Evolutionary conservation across 2,329 filamentous ascomycete genomes (phyloP), one percentile per base, ranked within the genome.

Genomic region (Escovopsis sp.): DNA sequence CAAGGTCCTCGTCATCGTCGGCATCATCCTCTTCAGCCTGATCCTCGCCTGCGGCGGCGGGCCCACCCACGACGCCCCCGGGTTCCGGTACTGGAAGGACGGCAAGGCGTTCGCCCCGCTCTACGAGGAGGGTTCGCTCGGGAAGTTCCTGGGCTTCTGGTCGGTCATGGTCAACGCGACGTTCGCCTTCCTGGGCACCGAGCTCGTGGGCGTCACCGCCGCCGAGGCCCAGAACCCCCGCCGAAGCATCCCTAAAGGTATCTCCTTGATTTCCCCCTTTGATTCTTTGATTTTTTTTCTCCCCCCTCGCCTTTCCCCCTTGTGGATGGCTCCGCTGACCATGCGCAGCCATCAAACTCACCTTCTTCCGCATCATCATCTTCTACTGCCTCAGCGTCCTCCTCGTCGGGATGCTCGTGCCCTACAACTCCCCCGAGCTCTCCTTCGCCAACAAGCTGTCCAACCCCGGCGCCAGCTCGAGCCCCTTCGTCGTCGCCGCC

Each of bases 171-270:
- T 85, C 50, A 84, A 78, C 20, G 82, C 83, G 1, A 82, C 81
- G 4, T 88, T 88, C 50, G 83, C 84, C 43, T 88, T 84, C 55
- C 70, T 87, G 5, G 82, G 81, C 45, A 83, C 81, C 3, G 82
- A 87, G 54, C 66, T 86, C 35, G 79, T 86, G 39, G 82, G 81
- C 62, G 80, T 87, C 12, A 87, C 82, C 0, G 81, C 85, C 30
- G 82, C 79, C 41, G 81, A 87, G 60, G 81, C 82, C 0, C 79
- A 86, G 62, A 87, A 87, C 62, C 84, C 84, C 1, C 76, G 82
- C 55, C 76, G 74, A 58, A 83, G 78, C 13, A 79, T 89, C 46
- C 84, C 84, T 7, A 75, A 78, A 45, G 44, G 44, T 45, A 40
- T 11, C 40, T 34, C 8, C 24, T 32, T 7, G 27, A 13, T n/a